A percentile compares a stretch with the other conserved stretches of the same genome.
phyloP scores from a whole-genome alignment of 306 rosid genomes.

The Amphicarpaea edgeworthii region DNA sequence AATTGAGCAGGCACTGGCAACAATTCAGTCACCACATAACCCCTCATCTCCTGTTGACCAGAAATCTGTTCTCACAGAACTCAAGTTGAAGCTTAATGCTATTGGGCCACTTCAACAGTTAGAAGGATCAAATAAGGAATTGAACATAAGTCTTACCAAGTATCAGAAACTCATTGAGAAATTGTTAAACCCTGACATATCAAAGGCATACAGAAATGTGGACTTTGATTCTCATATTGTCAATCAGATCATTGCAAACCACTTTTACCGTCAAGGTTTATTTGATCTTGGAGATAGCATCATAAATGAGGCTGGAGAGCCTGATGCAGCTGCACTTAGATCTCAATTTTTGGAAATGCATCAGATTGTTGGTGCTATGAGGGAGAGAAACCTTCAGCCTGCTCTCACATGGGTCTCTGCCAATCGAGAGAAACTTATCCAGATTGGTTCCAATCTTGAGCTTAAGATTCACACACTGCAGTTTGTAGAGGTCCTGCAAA shows the following conservation, averaged over 20 bases:
- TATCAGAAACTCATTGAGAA: conserved; percentile 73
- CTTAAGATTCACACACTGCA: conserved; percentile 77
- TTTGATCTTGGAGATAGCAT: conserved; percentile 84
- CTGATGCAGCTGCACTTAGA: conserved; percentile 58
- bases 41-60: conserved; percentile 56
- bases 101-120: conserved; percentile 64
- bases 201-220: conserved; percentile 84
- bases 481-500: conserved; percentile 72
- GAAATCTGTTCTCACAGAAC: conserved; percentile 66
- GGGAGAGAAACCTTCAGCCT: conserved; percentile 71
- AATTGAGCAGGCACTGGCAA: conserved; percentile 68
- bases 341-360: conserved; percentile 75
- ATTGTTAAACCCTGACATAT: conserved; percentile 71
- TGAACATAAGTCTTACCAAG: conserved; percentile 63
- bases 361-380: conserved; percentile 73
- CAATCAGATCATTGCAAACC: conserved; percentile 75
- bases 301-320: conserved; percentile 72
- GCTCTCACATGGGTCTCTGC: conserved; percentile 78
- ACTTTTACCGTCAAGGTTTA: conserved; percentile 73
- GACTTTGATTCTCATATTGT: conserved; percentile 73
- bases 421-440: conserved; percentile 61
- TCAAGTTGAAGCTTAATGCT: conserved; percentile 64
- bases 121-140: conserved; percentile 78
- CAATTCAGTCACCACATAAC: conserved; percentile 61
- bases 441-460: conserved; percentile 68